Evolutionary conservation across 192 early-diverging fungal genomes (phyloP), one percentile per base, ranked within the genome.

Genomic region (Polychytrium aggregatum): DNA sequence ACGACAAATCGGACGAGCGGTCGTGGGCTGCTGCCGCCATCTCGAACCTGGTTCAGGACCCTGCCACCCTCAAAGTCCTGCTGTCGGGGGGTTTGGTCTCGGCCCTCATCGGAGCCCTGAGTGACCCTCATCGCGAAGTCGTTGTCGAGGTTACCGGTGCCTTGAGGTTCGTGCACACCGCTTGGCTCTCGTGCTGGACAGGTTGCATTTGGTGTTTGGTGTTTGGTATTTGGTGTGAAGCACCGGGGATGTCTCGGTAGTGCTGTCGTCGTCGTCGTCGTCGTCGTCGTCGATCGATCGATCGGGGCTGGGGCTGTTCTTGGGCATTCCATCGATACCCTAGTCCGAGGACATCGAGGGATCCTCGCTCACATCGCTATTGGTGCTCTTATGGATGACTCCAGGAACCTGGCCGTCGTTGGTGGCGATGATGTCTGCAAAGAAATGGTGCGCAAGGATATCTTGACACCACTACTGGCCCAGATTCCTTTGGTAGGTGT

Each of bases 21-120:
- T 79, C 81, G 5, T 95, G 90, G 89, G 87, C 92, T 1, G 85
- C 86, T 14, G 83, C 88, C 26, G 85, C 86, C 48, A 74, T 87
- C 16, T 86, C 85, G 33, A 83, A 90, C 62, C 64, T 95, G 28
- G 64, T 87, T 56, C 70, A 80, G 52, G 76, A 84, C 43, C 63
- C 52, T 11, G 57, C 61, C n/a, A 82, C 77, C 5, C 79, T 85
- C 16, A 76, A 82, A 43, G 53, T 86, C 44, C 69, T 95, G 43
- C 70, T 92, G n/a, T 69, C 78, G 40, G 82, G 79, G 45, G 74
- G 78, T 57, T 53, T 90, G 25, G 57, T 86, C 21, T 62, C 59
- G 17, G 64, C 63, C 3, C 63, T 94, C 27, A 68, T 94, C 16
- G 79, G 82, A 28, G 69, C 80, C n/a, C 59, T 92, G 20, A 74